Evolutionary conservation across 306 rosid genomes (phyloP).

Genomic region (Abrus precatorius): DNA sequence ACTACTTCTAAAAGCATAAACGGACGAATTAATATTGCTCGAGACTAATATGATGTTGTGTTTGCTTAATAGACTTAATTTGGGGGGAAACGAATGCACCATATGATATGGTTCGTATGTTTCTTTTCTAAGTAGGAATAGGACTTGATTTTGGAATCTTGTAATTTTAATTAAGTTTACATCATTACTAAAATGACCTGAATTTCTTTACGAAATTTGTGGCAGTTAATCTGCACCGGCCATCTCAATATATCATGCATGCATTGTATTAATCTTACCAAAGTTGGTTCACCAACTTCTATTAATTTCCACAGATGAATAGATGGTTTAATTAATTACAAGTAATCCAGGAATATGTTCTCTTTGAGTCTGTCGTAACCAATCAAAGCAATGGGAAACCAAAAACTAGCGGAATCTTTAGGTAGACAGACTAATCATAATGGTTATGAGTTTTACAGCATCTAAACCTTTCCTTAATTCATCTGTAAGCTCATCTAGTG

Average conservation of each 20-base stretch:
- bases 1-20: slow-evolving; percentile 47
- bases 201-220: slow-evolving; percentile 28
- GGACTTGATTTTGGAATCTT: slow-evolving; percentile 10
- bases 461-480: slow-evolving; percentile 25
- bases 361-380: slow-evolving; percentile 15
- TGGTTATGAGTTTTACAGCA: slow-evolving; percentile 40
- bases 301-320: slow-evolving; percentile 34
- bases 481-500: slow-evolving; percentile 30
- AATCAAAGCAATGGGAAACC: slow-evolving; percentile 24
- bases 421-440: slow-evolving; percentile 45
- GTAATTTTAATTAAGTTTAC: slow-evolving; percentile 14
- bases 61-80: not conserved
- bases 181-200: slow-evolving; percentile 5
- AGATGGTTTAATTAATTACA: slow-evolving; percentile 19
- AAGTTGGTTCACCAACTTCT: slow-evolving; percentile 53
- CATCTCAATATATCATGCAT: slow-evolving; percentile 13
- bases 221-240: not conserved
- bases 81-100: not conserved
- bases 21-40: not conserved
- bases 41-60: not conserved
- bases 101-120: not conserved
- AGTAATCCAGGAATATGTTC: slow-evolving; percentile 26
- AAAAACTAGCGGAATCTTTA: slow-evolving; percentile 38
- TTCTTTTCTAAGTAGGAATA: slow-evolving; percentile 22
- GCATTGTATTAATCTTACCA: slow-evolving; percentile 19